A percentile compares a stretch with the other conserved stretches of the same genome.
These are phyloP conservation scores for Pythium phragmitis DNA, from an alignment of 352 stramenopile species.

Conservation along the genomic window DNA sequence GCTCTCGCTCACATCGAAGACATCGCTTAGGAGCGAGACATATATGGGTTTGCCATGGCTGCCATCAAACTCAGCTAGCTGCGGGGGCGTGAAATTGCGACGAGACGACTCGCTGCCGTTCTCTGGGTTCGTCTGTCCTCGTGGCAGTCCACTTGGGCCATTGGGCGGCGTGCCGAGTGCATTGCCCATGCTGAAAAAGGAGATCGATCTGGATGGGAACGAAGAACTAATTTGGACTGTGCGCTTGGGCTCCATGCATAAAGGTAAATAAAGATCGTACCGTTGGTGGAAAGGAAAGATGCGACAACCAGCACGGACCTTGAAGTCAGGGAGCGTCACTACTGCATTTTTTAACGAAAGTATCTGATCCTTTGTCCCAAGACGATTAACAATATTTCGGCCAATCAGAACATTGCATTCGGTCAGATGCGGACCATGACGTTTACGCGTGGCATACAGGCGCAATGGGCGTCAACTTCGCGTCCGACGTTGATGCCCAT, in stretches of 20 bases:
- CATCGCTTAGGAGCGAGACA: slow-evolving; percentile 87
- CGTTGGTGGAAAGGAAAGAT: slow-evolving; percentile 1
- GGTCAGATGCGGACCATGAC: too few relatives aligned
- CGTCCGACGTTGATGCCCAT: too few relatives aligned
- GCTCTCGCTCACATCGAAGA: slow-evolving; percentile 93
- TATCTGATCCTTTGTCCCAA: too few relatives aligned
- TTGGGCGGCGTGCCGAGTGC: slow-evolving; percentile 25
- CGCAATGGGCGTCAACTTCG: too few relatives aligned
- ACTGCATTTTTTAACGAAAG: too few relatives aligned
- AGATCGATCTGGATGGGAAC: background rate
- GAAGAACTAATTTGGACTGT: slow-evolving; percentile 8
- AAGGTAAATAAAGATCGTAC: background rate
- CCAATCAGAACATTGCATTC: background rate
- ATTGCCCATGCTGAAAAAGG: slow-evolving; percentile 26
- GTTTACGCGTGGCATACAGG: too few relatives aligned
- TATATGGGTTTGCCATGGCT: slow-evolving; percentile 84
- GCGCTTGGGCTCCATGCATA: background rate
- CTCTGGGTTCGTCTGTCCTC: background rate
- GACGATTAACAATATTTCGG: background rate
- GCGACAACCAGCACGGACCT: background rate
- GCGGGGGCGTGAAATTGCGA: slow-evolving; percentile 68
- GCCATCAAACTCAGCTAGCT: slow-evolving; percentile 88
- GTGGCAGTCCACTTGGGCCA: slow-evolving; percentile 18
- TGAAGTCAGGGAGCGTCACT: too few relatives aligned
- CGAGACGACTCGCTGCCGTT: slow-evolving; percentile 16